phyloP scores from a whole-genome alignment of 2,329 filamentous ascomycete species.

The Beauveria sp. region DNA sequence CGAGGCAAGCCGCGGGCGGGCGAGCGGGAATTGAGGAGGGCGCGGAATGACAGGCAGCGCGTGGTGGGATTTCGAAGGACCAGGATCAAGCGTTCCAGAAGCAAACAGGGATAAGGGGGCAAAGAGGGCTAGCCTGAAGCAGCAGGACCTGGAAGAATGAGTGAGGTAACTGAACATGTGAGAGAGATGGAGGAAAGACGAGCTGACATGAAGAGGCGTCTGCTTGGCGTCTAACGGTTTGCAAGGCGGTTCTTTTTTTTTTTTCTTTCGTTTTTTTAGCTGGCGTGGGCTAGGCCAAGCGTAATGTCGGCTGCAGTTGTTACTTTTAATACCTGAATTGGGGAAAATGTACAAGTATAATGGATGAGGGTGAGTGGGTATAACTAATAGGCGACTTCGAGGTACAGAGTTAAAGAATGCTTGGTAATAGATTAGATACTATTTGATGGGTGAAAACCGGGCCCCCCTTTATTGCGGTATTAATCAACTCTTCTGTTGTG shows the following conservation, averaged over 20 bases:
- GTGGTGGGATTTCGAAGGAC: background rate
- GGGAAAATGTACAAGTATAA: no score
- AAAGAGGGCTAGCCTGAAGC: slow-evolving; percentile 2
- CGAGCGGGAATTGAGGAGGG: background rate
- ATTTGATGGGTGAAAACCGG: slow-evolving; percentile 5
- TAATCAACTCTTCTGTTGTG: background rate
- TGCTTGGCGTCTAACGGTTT: background rate
- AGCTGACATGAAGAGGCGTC: background rate
- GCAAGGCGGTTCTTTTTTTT: background rate
- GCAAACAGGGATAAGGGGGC: background rate
- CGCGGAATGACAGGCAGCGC: background rate
- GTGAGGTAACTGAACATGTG: background rate
- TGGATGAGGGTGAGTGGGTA: no score
- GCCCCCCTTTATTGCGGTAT: background rate
- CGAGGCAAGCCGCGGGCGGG: no score
- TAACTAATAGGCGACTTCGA: no score
- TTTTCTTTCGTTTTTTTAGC: background rate
- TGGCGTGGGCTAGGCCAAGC: no score
- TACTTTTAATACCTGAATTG: no score
- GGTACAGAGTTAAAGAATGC: background rate
- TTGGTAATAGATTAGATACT: background rate
- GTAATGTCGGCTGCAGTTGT: no score
- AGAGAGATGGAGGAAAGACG: background rate
- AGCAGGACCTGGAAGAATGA: background rate
- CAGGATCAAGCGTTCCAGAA: slow-evolving; percentile 8